phyloP scores from a whole-genome alignment of 257 asterid species.

The Petrea volubilis region DNA sequence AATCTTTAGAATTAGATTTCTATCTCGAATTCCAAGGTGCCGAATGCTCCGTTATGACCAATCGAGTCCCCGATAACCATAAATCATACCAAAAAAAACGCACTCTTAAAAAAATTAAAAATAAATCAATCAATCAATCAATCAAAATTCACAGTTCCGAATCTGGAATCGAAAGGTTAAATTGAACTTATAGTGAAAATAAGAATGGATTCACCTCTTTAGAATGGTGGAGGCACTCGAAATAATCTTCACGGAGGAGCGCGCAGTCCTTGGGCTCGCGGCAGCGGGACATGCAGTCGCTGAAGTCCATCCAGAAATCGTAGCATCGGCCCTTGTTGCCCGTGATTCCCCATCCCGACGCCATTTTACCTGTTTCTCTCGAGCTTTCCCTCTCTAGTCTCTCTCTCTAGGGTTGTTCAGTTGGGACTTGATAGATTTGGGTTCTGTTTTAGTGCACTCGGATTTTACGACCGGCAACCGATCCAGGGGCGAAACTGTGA shows the following conservation, averaged over 20 bases:
- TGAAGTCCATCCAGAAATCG: conserved; percentile 97
- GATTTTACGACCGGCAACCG: not conserved
- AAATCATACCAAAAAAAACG: not conserved
- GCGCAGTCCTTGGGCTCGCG: conserved; percentile 88
- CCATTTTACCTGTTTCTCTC: conserved; percentile 48
- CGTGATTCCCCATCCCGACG: conserved; percentile 97
- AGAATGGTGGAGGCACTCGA: conserved; percentile 97
- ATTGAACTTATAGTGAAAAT: not conserved
- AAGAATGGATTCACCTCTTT: conserved; percentile 67
- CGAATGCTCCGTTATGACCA: not conserved
- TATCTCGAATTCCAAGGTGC: not conserved
- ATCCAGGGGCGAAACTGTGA: conserved; percentile 20
- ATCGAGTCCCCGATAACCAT: not conserved
- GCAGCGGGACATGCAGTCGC: conserved; percentile 95
- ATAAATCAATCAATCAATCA: not conserved
- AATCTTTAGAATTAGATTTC: not conserved
- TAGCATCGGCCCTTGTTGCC: conserved; percentile 97
- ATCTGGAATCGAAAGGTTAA: not conserved
- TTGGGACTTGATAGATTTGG: conserved; percentile 20
- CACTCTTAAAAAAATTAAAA: not conserved
- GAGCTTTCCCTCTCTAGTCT: conserved; percentile 34
- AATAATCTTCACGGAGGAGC: conserved; percentile 92
- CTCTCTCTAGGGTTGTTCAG: conserved; percentile 33
- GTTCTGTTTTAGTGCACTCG: not conserved
- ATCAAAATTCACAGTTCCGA: conserved; percentile 1